These are phyloP conservation scores for Populus ilicifolia DNA, from an alignment of 345 rosid genomes.

Conservation along the genomic window DNA sequence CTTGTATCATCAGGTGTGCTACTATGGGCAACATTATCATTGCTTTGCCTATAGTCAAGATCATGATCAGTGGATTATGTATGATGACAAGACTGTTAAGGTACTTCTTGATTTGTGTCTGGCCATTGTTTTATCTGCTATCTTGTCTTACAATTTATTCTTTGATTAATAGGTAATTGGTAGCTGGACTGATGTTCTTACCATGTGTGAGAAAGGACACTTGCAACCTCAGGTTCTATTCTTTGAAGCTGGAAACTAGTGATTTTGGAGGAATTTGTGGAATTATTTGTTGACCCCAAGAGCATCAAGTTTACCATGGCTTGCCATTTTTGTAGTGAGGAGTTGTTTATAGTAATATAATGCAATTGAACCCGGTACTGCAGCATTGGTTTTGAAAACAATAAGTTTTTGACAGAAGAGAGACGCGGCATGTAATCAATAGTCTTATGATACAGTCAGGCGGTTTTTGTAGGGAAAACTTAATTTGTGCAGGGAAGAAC, in stretches of 20 bases:
- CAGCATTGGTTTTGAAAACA: constrained; percentile 16
- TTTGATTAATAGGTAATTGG: constrained; percentile 64
- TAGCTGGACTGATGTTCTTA: constrained; percentile 75
- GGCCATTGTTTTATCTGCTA: not conserved
- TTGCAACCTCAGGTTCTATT: constrained; percentile 96
- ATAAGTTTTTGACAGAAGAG: constrained; percentile 7
- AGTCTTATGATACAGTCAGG: constrained; percentile 14
- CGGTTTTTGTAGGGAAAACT: constrained; percentile 22
- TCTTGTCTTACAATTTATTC: constrained; percentile 10
- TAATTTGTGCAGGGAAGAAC: constrained; percentile 18
- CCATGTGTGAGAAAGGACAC: constrained; percentile 79
- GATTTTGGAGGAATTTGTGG: constrained; percentile 18
- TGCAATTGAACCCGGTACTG: constrained; percentile 19
- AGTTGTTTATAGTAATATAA: constrained; percentile 15
- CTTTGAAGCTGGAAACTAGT: constrained; percentile 64
- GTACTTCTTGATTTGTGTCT: constrained; percentile 27
- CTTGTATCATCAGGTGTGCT: constrained; percentile 70
- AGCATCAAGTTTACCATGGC: constrained; percentile 10
- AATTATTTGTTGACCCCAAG: constrained; percentile 20
- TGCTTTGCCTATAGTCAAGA: constrained; percentile 88
- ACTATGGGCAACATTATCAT: constrained; percentile 97
- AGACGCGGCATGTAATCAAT: constrained; percentile 13
- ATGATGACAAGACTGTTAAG: constrained; percentile 93
- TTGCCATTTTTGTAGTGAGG: constrained; percentile 16
- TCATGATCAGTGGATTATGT: constrained; percentile 78